Evolutionary conservation across 148 eudicot genomes (phyloP), one percentile per base, ranked within the genome.

Genomic region (Camellia japonica): DNA sequence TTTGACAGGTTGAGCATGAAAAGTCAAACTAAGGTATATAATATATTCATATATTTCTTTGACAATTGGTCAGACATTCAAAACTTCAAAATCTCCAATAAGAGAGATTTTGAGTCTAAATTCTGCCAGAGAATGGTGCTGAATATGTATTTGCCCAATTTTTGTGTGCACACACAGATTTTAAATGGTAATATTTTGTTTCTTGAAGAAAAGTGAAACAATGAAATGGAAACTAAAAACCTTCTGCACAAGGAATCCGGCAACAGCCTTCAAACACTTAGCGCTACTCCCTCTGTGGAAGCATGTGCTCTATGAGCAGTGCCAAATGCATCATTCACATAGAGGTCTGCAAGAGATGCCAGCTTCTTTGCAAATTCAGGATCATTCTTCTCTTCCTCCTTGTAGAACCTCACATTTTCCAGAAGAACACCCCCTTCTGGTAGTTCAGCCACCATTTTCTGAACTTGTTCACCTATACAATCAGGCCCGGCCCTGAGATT

Each of bases 341-440:
- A 94, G n/a, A 92, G 71, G 69, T 94, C 98, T n/a, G 98, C 97
- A 7, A 94, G 83, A 8, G 93, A 84, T 51, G 98, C 98, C 72
- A 94, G 89, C 73, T 91, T 91, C 88, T 91, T 90, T 46, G 97
- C 93, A 52, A 93, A 91, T 62, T 87, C 94, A 59, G 97, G 97
- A 13, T 94, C 98, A 63, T 94, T 94, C 90, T 94, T 94, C 87
- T 92, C 98, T 80, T 94, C 98, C 83, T 94, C 98, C 80, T 94
- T 92, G 78, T 92, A 83, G 71, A 94, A 94, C 84, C 98, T 91
- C 74, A 90, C 97, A 78, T 92, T 92, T 86, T 92, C 92, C 94
- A 92, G 94, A 84, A 94, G 78, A 80, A 91, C 97, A 74, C 93
- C 88, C 54, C 98, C 98, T 55, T 91, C 94, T 30, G 97, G 98